Base-by-base conservation (phyloP, 805 yeast genomes). In the Kurtzmaniella fragi region DNA sequence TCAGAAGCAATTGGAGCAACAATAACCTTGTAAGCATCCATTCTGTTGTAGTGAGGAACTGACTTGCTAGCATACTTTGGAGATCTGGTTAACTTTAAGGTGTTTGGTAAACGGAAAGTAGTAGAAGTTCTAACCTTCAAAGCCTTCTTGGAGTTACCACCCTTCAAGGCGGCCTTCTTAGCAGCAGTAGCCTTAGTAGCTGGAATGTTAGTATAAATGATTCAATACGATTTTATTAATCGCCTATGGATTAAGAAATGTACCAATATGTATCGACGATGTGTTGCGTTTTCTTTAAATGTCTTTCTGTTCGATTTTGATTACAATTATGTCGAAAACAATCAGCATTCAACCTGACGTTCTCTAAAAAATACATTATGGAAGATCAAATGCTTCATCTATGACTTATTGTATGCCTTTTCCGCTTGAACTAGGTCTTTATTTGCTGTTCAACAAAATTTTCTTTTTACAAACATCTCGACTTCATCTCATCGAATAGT, bases 91-190 rank as follows among this genome's bases (percentile, higher is more conserved):
- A 88, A 82, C 71, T 84, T 82, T 73, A 91, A 80, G 62, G 98
- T 93, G 84, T 88, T 87, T 80, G 99, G 99, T 67, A 84, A 78
- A 76, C 90, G 84, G 95, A 93, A 93, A 65, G 95, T 77, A 66
- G 98, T 80, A 57, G 83, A 75, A 63, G 96, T 86, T 84, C 97
- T 89, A 68, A 86, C 93, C 81, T 90, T 90, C 65, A 80, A 67
- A 60, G 85, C 78, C 82, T 89, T 89, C 73, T 84, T 79, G 62
- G 86, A 80, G 81, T 88, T 84, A 62, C 91, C 79, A 76, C 99
- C 99, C 78, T 91, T 93, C 69, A 84, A 84, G 74, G 87, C 97
- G 72, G 97, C 93, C 81, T 91, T 93, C 83, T 93, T 89, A 73
- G 99, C 98, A 74, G 86, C 80, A 70, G 88, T 78, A 77, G 99